Conservation (phyloP, 192 early-diverging fungal genomes). For the Kickxella alabastrina region DNA sequence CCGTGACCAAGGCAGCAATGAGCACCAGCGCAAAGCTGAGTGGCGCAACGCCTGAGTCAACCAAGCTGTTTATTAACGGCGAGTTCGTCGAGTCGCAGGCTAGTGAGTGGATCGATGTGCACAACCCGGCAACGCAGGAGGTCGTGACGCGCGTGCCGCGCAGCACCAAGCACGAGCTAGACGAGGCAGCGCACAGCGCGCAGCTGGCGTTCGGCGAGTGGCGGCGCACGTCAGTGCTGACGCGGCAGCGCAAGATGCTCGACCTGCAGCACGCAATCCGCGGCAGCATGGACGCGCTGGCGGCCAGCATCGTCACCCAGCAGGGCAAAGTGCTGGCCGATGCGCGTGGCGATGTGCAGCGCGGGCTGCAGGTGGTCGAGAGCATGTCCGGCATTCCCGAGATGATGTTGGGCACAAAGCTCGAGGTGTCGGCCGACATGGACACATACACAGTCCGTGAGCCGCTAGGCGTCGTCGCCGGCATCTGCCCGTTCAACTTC, state of each 20-base stretch:
- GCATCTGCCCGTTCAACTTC: slow-evolving; percentile 97
- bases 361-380: slow-evolving; percentile 91
- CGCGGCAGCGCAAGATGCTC: slow-evolving; percentile 88
- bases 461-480: slow-evolving; percentile 88
- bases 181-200: slow-evolving; percentile 68
- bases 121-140: slow-evolving; percentile 92
- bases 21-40: too few species aligned
- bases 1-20: too few species aligned
- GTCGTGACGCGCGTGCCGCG: slow-evolving; percentile 83
- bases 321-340: slow-evolving; percentile 93
- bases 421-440: slow-evolving; percentile 88
- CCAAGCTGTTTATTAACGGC: slow-evolving; percentile 83
- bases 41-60: too few species aligned
- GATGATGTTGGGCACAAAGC: slow-evolving; percentile 73
- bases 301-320: slow-evolving; percentile 76
- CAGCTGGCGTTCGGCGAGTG: slow-evolving; percentile 80
- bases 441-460: slow-evolving; percentile 92
- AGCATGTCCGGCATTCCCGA: slow-evolving; percentile 74
- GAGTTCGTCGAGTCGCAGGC: slow-evolving; percentile 87
- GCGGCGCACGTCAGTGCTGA: slow-evolving; percentile 75
- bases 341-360: slow-evolving; percentile 87
- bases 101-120: slow-evolving; percentile 81
- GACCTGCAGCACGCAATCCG: slow-evolving; percentile 84
- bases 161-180: slow-evolving; percentile 78
- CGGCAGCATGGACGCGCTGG: slow-evolving; percentile 73